Base-by-base conservation (phyloP, 768 basidiomycete genomes). In the Trametes villosa region DNA sequence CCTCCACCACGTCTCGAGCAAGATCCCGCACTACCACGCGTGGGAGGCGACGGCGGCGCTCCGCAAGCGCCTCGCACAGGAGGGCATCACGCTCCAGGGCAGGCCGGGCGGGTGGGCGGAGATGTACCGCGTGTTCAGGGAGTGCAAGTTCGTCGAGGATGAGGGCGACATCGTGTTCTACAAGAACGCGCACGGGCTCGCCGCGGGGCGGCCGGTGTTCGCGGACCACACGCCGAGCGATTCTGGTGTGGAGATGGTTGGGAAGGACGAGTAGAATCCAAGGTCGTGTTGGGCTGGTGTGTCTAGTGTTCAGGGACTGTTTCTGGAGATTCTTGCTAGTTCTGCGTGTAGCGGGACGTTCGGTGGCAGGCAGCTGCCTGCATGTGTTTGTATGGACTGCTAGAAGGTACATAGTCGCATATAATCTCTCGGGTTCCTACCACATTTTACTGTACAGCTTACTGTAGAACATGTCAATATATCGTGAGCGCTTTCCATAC, bases 111-210 rank as follows among this genome's bases (percentile, higher is more conserved):
- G 94, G 50, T 91, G 89, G 92, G 78, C 80, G 51, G 91, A 94
- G 76, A 79, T 92, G 31, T 86, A 88, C 74, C 86, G 92, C 45
- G 87, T 92, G 31, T 86, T 83, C 78, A 82, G 76, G 66, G 84
- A 87, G 67, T 94, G 92, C 89, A 91, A 86, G 86, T 98, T 94
- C 72, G 91, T 99, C 47, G 96, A 98, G 75, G 94, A 98, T 71
- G 89, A 92, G 67, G 95, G 94, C 40, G 86, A 92, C 66, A 86
- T 97, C 62, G 72, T 95, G 60, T 95, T 96, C 79, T 96, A 87
- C 85, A 94, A 94, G 83, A 91, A 98, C 68, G 86, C 89, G 4
- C 67, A 78, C 40, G 96, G 96, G 60, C 74, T 94, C 41, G 92
- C 94, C 47, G 76, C 87, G 62, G 78, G 82, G 68, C 83, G 85